phyloP scores from a whole-genome alignment of 2,329 filamentous ascomycete species.

The Lasiodiplodia hormozganensis region DNA sequence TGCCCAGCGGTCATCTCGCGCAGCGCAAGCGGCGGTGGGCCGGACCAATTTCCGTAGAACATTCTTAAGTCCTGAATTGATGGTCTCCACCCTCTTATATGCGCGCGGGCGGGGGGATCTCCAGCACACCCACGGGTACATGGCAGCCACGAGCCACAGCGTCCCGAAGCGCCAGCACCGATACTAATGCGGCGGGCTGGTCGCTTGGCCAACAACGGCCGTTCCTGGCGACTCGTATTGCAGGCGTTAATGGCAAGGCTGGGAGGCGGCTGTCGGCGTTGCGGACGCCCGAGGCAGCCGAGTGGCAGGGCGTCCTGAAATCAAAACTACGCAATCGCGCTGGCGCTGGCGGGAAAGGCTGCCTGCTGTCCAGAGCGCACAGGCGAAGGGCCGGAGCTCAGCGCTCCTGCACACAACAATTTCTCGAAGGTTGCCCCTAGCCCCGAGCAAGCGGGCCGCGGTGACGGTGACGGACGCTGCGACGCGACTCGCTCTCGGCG shows the following conservation, averaged over 20 bases:
- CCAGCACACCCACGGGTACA: background rate
- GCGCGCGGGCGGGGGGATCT: background rate
- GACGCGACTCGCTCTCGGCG: background rate
- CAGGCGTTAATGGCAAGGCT: conserved; percentile 7
- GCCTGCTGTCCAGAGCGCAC: conserved; percentile 10
- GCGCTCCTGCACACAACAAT: conserved; percentile 24
- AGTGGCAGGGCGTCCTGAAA: conserved; percentile 17
- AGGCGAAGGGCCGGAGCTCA: conserved; percentile 11
- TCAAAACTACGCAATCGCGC: conserved; percentile 27
- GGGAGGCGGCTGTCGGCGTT: background rate
- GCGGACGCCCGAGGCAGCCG: conserved; percentile 3
- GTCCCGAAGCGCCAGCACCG: conserved; percentile 2
- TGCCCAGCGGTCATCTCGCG: background rate
- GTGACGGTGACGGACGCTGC: conserved; percentile 1
- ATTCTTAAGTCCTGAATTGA: conserved; percentile 10
- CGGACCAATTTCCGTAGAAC: conserved; percentile 24
- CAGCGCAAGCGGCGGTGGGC: background rate
- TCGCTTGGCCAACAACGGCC: conserved; percentile 14
- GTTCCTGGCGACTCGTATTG: conserved; percentile 7
- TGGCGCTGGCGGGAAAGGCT: conserved; percentile 13
- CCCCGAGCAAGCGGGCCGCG: conserved; percentile 8
- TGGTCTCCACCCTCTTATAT: conserved; percentile 18
- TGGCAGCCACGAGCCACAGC: background rate
- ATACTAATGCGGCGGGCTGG: conserved; percentile 4
- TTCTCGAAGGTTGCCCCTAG: conserved; percentile 17